These are phyloP conservation scores for Cornus suecica DNA, from an alignment of 148 eudicot genomes.

Conservation along the genomic window DNA sequence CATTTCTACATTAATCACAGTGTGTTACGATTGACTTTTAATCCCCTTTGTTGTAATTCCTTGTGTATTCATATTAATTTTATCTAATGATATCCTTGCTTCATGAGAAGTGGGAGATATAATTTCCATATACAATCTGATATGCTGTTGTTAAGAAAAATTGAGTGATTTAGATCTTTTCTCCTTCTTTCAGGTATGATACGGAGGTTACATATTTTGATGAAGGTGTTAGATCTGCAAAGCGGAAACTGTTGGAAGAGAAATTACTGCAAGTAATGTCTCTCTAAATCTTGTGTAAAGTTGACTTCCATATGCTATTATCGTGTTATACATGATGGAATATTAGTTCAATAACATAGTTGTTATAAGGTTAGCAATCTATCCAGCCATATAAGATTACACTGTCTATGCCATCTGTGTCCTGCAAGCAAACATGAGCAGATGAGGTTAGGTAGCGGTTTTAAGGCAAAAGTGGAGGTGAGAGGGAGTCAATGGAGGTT, in stretches of 20 bases:
- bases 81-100: background rate
- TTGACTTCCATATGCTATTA: background rate
- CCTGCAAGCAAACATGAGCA: no score
- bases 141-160: background rate
- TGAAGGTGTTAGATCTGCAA: constrained; percentile 71
- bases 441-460: no score
- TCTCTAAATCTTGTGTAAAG: background rate
- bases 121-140: background rate
- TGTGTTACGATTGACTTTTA: background rate
- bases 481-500: no score
- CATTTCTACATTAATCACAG: no score
- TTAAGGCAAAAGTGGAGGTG: no score
- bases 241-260: constrained; percentile 82
- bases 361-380: background rate
- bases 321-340: background rate
- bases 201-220: constrained; percentile 77
- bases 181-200: constrained; percentile 55
- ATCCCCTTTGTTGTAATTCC: background rate
- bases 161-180: background rate
- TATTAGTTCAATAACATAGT: background rate
- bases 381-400: background rate
- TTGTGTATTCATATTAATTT: no score
- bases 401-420: no score
- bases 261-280: constrained; percentile 66
- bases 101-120: background rate